phyloP scores from a whole-genome alignment of 2,329 filamentous ascomycete genomes.

The Bipolaris victoriae region DNA sequence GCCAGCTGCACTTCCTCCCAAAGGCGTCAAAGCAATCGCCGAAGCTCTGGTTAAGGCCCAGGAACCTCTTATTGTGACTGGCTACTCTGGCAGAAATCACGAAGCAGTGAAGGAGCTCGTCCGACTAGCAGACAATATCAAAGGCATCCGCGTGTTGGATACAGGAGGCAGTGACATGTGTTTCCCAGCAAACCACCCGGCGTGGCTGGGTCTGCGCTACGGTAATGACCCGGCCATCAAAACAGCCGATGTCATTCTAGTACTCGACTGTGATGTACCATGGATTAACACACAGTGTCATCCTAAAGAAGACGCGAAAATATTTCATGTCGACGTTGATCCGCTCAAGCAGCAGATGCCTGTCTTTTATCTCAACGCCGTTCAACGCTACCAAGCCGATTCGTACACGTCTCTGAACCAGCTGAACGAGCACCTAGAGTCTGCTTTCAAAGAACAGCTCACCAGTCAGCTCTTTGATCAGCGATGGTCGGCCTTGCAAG shows the following conservation, averaged over 20 bases:
- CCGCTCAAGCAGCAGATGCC: conserved; percentile 69
- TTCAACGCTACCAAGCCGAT: conserved; percentile 59
- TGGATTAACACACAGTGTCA: conserved; percentile 84
- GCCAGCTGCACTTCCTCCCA: conserved; percentile 65
- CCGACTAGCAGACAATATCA: conserved; percentile 69
- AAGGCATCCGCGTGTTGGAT: conserved; percentile 73
- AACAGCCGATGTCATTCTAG: conserved; percentile 81
- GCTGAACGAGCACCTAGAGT: conserved; percentile 66
- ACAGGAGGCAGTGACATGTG: conserved; percentile 82
- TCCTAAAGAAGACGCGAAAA: conserved; percentile 61
- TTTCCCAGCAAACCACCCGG: conserved; percentile 67
- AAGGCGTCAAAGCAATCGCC: conserved; percentile 65
- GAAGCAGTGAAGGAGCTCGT: conserved; percentile 66
- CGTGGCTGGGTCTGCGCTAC: conserved; percentile 68
- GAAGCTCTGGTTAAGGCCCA: conserved; percentile 68
- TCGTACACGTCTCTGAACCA: conserved; percentile 68
- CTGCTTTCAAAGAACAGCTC: conserved; percentile 48
- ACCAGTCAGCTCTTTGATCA: conserved; percentile 49
- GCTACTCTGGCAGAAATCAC: conserved; percentile 74
- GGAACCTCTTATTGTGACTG: conserved; percentile 72
- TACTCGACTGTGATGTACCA: conserved; percentile 88
- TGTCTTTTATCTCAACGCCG: conserved; percentile 63
- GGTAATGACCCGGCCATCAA: conserved; percentile 75
- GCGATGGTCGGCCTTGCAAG: conserved; percentile 62
- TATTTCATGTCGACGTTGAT: conserved; percentile 71